Percentiles rank a stretch among this genome's conserved stretches.
Conservation (phyloP, 768 basidiomycete genomes). For the Gyrodon lividus region DNA sequence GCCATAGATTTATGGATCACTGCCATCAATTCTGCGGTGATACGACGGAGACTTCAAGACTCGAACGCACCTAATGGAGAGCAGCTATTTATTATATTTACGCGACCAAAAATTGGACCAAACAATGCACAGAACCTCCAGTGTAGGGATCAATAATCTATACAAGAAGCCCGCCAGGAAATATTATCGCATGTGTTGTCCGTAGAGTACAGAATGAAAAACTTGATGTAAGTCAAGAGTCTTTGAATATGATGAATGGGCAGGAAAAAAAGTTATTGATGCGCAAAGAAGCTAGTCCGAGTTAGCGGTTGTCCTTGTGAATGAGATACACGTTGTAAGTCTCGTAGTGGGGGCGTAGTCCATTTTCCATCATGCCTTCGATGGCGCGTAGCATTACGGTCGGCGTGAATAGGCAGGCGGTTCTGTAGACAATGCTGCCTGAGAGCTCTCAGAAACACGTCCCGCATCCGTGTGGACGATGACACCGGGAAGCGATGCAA, state of each 20-base stretch:
- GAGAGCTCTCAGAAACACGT: constrained; percentile 2
- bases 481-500: constrained; percentile 9
- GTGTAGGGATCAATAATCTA: not conserved
- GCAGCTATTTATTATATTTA: too few species aligned
- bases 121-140: too few species aligned
- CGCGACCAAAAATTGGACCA: constrained; percentile 3
- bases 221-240: not conserved
- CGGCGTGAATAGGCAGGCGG: constrained; percentile 28
- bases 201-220: constrained; percentile 13
- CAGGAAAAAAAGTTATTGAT: constrained; percentile 7
- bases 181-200: constrained; percentile 14
- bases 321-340: constrained; percentile 11
- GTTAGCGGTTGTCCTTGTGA: constrained; percentile 8
- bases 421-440: not conserved
- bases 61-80: too few species aligned
- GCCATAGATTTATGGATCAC: too few species aligned
- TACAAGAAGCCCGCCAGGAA: not conserved
- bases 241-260: not conserved
- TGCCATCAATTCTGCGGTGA: too few species aligned
- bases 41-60: too few species aligned
- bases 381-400: not conserved
- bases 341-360: constrained; percentile 12
- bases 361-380: constrained; percentile 1
- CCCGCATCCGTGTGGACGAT: constrained; percentile 31
- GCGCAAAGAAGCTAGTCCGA: constrained; percentile 14